Base-by-base conservation (phyloP, 345 rosid genomes). In the Bretschneidera sinensis region DNA sequence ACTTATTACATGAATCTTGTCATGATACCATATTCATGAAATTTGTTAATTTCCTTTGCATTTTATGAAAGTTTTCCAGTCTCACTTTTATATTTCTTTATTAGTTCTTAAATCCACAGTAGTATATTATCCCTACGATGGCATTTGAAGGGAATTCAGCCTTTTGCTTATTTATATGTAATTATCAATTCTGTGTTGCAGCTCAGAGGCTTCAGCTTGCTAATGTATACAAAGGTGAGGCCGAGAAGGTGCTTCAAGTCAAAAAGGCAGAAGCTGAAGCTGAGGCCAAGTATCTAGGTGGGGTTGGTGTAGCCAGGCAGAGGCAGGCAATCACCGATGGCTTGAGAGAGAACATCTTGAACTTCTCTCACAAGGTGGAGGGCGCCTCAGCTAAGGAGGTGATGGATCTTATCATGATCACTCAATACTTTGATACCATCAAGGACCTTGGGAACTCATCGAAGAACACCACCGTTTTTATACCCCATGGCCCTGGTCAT, bases 181-280 rank as follows among this genome's bases (percentile, higher is more conserved):
- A 17, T 11, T 65, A 47, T 64, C 17, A 33, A 21, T 61, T 73
- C 22, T 19, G 63, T 35, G 24, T 61, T 74, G 59, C 87, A 88
- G 99, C 99, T 55, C 97, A 95, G 79, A 85, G 99, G 67, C 96
- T 95, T 57, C 98, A 91, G 83, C 98, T 91, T 2, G 98, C 99
- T 14, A 95, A 96, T 68, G 98, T 91, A 24, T 91, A 95, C 85
- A 91, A 87, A 81, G 99, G 99, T 22, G 98, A 95, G 77, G 98
- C 97, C 4, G 99, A 95, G 81, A 91, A 91, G 82, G 63, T 95
- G 45, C 82, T 95, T 55, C 85, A 67, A 52, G 91, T 95, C 8
- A 95, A 95, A 68, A 88, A 67, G 67, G 99, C 98, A 0, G 98
- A 95, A 67, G 99, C 96, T 0, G 99, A 95, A 24, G 96, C 99